A percentile compares a stretch with the other conserved stretches of the same genome.
Evolutionary conservation across 129 eudicot species (phyloP).

Genomic region (Artemisia argyi): DNA sequence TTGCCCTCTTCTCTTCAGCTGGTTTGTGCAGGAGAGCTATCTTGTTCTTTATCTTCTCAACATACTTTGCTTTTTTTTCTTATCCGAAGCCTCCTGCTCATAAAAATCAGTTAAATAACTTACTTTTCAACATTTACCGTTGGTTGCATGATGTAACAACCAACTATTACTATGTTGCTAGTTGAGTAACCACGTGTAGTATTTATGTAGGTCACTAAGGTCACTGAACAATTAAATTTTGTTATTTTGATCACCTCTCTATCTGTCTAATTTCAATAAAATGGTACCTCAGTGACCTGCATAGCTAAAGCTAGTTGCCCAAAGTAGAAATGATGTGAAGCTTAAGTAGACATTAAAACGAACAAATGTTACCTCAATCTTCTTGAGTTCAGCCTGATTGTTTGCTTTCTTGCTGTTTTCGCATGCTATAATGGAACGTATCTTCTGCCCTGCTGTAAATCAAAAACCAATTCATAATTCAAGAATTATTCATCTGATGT

Average conservation of each 20-base stretch:
- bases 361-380: conserved; percentile 61
- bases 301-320: too few species aligned
- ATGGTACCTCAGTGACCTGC: too few species aligned
- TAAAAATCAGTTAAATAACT: background rate
- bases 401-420: conserved; percentile 91
- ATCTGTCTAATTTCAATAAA: too few species aligned
- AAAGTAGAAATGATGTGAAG: too few species aligned
- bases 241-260: too few species aligned
- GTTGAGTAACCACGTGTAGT: background rate
- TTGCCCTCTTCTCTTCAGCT: conserved; percentile 85
- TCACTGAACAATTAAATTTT: background rate
- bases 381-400: conserved; percentile 69
- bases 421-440: conserved; percentile 67
- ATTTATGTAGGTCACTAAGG: background rate
- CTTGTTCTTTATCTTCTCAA: conserved; percentile 75
- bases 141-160: background rate
- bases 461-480: conserved; percentile 9
- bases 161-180: background rate
- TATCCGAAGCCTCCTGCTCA: conserved; percentile 76
- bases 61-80: conserved; percentile 71
- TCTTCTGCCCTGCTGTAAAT: conserved; percentile 72
- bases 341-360: background rate
- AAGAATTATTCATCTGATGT: background rate
- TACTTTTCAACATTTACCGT: background rate
- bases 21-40: conserved; percentile 58